Base-by-base conservation (phyloP, 192 early-diverging fungal genomes). In the Borealophlyctis nickersoniae region DNA sequence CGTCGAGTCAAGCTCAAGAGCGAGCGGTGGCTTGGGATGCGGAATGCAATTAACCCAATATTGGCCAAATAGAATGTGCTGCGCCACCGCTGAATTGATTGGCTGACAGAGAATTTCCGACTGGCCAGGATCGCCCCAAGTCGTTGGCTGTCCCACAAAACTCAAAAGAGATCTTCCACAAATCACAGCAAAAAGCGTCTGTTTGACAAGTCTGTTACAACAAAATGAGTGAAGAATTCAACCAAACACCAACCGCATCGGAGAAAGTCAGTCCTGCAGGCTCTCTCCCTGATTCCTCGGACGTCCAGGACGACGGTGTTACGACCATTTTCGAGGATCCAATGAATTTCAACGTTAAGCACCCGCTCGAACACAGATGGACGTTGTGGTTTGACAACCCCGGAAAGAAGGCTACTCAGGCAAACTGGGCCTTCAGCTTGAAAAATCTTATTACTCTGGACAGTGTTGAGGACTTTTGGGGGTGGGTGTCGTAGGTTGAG, bases 401-500 rank as follows among this genome's bases (percentile, higher is more conserved):
- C 39, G 82, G 72, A 59, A 91, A 89, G 79, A 86, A 86, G 71
- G 82, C 89, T 23, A 95, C 73, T 39, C 77, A 77, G 54, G 72
- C 79, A 51, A 90, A 80, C 69, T 98, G 94, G 95, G 82, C 86
- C 26, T 82, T 86, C 29, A 88, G 88, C 50, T 72, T 97, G 48
- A 97, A 96, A 72, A 86, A 89, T 50, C 73, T 98, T n/a, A 87
- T 93, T 59, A 94, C 92, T 32, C 83, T 98, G 36, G 80, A 87
- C 61, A 92, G 93, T 2, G 92, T 98, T 14, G 94, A 98, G 79
- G 95, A 98, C 63, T 96, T 96, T 72, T 98, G 94, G 94, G 89
- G 94, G 92, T 91, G 70, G 65, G 75, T 71, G 60, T 63, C 39
- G 52, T n/a, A 14, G 48, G 52, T 55, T 56, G 16, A 16, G 1